These are phyloP conservation scores for Chaetomium tenue DNA, from an alignment of 495 filamentous ascomycete species.

Conservation along the genomic window DNA sequence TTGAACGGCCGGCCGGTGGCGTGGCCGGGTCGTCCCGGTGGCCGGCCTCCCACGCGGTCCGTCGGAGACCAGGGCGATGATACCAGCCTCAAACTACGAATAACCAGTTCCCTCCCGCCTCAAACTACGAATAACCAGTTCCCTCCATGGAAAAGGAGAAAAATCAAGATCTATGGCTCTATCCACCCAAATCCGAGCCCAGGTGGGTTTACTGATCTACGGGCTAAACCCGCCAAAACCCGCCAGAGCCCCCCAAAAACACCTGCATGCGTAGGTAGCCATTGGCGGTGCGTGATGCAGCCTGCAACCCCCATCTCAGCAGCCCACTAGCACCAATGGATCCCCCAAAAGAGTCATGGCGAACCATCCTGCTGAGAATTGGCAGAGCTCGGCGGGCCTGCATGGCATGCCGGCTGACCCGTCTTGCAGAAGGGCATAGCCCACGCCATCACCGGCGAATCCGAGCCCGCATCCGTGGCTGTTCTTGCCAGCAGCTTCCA, in stretches of 20 bases:
- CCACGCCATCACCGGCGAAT: constrained; percentile 14
- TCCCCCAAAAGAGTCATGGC: not conserved
- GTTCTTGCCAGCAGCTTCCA: constrained; percentile 4
- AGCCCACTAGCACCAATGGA: not conserved
- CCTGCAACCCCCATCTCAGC: constrained; percentile 7
- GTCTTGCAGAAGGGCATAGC: not conserved
- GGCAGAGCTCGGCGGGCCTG: not conserved
- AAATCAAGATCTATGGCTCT: not conserved
- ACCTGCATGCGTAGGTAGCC: not conserved
- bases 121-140: constrained; percentile 9
- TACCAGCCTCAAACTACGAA: constrained; percentile 19
- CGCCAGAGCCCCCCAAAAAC: not conserved
- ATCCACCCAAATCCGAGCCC: not conserved
- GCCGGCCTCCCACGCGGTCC: constrained; percentile 9
- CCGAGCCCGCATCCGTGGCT: not conserved
- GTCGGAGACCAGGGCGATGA: constrained; percentile 17
- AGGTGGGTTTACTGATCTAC: not conserved
- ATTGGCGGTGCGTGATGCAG: constrained; percentile 10
- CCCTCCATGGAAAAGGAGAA: not conserved
- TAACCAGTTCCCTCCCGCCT: not conserved
- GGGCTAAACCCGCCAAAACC: not conserved
- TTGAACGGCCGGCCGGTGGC: not conserved
- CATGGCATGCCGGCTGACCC: constrained; percentile 4
- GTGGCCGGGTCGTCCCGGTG: constrained; percentile 1
- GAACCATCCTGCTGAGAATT: not conserved